These are phyloP conservation scores for Aspergillus caelatus DNA, from an alignment of 2,329 filamentous ascomycete species.

Conservation along the genomic window DNA sequence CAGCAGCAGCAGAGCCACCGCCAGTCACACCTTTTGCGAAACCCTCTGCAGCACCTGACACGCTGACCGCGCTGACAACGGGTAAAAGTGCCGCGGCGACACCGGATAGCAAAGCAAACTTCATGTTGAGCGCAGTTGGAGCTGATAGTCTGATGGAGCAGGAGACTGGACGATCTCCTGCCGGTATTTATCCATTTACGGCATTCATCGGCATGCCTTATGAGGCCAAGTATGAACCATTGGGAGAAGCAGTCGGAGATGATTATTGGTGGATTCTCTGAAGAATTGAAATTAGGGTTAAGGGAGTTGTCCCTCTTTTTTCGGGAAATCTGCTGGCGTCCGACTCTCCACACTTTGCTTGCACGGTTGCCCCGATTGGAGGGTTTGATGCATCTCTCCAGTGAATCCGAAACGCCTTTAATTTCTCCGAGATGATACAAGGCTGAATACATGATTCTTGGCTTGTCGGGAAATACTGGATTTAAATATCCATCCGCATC, in stretches of 20 bases:
- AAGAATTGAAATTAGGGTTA: background rate
- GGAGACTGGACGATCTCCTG: background rate
- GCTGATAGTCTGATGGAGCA: background rate
- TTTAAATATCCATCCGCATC: too few species aligned
- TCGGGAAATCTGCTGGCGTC: background rate
- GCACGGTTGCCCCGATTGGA: background rate
- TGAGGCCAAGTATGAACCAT: background rate
- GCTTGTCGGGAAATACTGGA: too few species aligned
- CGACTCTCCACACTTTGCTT: background rate
- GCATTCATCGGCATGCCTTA: background rate
- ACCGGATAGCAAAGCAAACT: conserved; percentile 15
- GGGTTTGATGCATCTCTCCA: background rate
- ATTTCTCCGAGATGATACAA: background rate
- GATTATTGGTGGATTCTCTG: background rate
- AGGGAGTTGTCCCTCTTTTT: background rate
- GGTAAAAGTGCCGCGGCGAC: conserved; percentile 16
- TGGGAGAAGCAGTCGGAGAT: background rate
- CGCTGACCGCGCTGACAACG: conserved; percentile 19
- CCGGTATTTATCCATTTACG: background rate
- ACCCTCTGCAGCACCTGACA: conserved; percentile 46
- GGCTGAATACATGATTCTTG: too few species aligned
- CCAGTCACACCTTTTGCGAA: conserved; percentile 61
- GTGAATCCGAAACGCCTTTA: background rate
- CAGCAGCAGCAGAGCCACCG: conserved; percentile 57
- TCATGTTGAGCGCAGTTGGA: conserved; percentile 17